These are phyloP conservation scores for Backusella tarrabulga DNA, from an alignment of 192 early-diverging fungal genomes.

Conservation along the genomic window DNA sequence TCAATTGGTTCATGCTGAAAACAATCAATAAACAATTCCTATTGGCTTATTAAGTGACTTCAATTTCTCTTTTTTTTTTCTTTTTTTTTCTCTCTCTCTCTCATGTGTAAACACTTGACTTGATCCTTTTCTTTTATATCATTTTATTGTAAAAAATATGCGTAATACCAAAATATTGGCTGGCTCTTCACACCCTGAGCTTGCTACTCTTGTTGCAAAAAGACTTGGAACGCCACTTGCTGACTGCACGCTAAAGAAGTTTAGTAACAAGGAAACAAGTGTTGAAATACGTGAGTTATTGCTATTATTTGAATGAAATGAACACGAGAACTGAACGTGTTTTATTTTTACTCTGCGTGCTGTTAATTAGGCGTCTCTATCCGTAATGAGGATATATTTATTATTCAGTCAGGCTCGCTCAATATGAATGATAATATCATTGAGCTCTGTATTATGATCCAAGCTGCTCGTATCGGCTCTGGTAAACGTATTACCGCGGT, in stretches of 20 bases:
- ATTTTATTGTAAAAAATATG: constrained; percentile 35
- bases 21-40: constrained; percentile 6
- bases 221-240: constrained; percentile 77
- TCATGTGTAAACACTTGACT: background rate
- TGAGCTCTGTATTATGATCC: constrained; percentile 98
- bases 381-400: constrained; percentile 96
- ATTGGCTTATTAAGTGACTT: constrained; percentile 1
- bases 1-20: constrained; percentile 23
- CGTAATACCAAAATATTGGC: constrained; percentile 91
- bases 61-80: background rate
- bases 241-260: constrained; percentile 76
- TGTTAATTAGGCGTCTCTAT: constrained; percentile 81
- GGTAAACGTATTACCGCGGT: constrained; percentile 93
- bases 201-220: constrained; percentile 75
- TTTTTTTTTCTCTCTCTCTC: too few species aligned
- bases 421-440: constrained; percentile 98
- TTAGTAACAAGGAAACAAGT: constrained; percentile 91
- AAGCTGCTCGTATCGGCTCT: constrained; percentile 93
- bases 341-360: background rate
- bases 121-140: background rate
- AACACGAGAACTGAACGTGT: background rate
- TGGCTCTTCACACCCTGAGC: constrained; percentile 92
- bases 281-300: constrained; percentile 71
- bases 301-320: background rate
- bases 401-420: constrained; percentile 94